Base-by-base conservation (phyloP, 108 stramenopile species). In the Mediolabrus comicus region DNA sequence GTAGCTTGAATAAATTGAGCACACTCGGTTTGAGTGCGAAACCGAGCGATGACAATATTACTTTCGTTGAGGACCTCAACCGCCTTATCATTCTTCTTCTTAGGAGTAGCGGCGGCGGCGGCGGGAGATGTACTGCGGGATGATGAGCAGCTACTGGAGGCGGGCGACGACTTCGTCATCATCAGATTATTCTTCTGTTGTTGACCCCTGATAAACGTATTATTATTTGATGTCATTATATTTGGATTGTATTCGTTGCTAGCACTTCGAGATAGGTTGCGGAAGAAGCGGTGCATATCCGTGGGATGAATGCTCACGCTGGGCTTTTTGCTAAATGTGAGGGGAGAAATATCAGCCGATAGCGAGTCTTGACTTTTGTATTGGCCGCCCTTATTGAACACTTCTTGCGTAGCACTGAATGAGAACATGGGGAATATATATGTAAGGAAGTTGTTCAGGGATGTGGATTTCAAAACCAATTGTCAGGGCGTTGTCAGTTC, bases 11-110 rank as follows among this genome's bases (percentile, higher is more conserved):
- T 62, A 34, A 64, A 76, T n/a, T 59, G 16, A 11, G 75, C 62
- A 41, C 75, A 76, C 35, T 76, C 75, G 9, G 75, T 76, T 62
- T 76, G 75, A 25, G 75, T 76, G 31, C 52, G 53, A 41, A 76
- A 76, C 1, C 75, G 53, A 2, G 67, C 67, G 57, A 76, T 62
- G 62, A 76, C 51, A 1, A 22, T 22, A 3, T n/a, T 52, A 19
- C 14, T 34, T 4, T 30, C 54, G 49, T 63, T 13, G 62, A 57
- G 55, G 26, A 76, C 67, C 32, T 76, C 67, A 29, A 76, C 75
- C 3, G 52, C 22, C 51, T 59, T 76, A 43, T 67, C 66, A 24
- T 69, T 76, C 22, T 76, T 67, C 49, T 53, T 27, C 32, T 3
- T 51, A 0, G 22, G 24, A 38, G 26, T 56, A 38, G 32, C 28